Percentiles rank a stretch among this genome's conserved stretches.
phyloP scores from a whole-genome alignment of 2,329 filamentous ascomycete species.

The Talaromyces sp. region DNA sequence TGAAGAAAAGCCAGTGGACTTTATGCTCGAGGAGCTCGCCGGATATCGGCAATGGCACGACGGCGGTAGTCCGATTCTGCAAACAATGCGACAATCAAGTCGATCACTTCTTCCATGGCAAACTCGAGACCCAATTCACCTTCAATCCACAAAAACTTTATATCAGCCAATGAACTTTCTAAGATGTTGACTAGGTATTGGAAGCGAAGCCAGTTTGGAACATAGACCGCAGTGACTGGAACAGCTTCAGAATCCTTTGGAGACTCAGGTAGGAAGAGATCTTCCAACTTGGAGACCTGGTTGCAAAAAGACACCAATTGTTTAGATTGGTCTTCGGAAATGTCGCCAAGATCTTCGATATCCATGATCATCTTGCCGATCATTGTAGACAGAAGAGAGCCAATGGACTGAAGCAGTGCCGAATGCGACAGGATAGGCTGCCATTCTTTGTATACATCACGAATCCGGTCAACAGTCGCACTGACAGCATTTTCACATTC shows the following conservation, averaged over 20 bases:
- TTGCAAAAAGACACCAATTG: slow-evolving; percentile 61
- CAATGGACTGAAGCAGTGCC: slow-evolving; percentile 63
- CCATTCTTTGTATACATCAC: slow-evolving; percentile 61
- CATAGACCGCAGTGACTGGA: slow-evolving; percentile 63
- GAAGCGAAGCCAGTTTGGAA: slow-evolving; percentile 66
- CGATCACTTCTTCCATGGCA: slow-evolving; percentile 62
- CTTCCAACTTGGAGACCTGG: slow-evolving; percentile 57
- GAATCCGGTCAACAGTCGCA: slow-evolving; percentile 60
- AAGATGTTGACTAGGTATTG: slow-evolving; percentile 66
- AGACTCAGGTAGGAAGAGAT: slow-evolving; percentile 57
- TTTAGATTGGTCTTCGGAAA: slow-evolving; percentile 64
- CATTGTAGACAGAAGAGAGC: slow-evolving; percentile 60
- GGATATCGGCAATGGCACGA: slow-evolving; percentile 61
- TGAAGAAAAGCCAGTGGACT: no score
- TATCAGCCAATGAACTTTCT: slow-evolving; percentile 65
- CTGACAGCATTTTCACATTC: slow-evolving; percentile 64
- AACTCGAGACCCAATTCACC: slow-evolving; percentile 67
- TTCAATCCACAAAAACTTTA: slow-evolving; percentile 67
- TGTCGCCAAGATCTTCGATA: slow-evolving; percentile 65
- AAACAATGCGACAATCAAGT: slow-evolving; percentile 66
- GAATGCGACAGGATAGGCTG: slow-evolving; percentile 60
- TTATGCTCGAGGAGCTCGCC: slow-evolving; percentile 34
- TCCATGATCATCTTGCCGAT: slow-evolving; percentile 64
- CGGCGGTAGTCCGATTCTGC: slow-evolving; percentile 63
- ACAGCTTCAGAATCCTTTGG: slow-evolving; percentile 38